Evolutionary conservation across 441 rosid genomes (phyloP).

Genomic region (Pelargonium australe): DNA sequence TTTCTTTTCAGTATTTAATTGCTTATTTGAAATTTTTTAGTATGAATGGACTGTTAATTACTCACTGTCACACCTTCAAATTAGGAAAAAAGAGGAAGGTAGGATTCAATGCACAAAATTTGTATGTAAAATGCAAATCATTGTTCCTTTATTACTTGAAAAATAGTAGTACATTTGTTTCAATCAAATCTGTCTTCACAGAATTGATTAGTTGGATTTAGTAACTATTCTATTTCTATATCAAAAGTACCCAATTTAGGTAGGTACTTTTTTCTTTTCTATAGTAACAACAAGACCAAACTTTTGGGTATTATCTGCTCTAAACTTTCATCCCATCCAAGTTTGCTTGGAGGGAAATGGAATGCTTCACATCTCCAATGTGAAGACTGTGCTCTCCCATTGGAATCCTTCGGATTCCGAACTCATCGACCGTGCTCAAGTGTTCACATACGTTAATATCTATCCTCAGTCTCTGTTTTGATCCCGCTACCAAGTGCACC

Average conservation of each 20-base stretch:
- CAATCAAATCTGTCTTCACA: conserved; percentile 1
- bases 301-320: background rate
- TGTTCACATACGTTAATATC: conserved; percentile 45
- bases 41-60: too few species aligned
- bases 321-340: background rate
- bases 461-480: conserved; percentile 37
- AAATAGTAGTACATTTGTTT: background rate
- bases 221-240: conserved; percentile 2
- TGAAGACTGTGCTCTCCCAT: conserved; percentile 54
- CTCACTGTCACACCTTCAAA: too few species aligned
- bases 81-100: background rate
- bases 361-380: background rate
- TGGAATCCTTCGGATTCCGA: conserved; percentile 77
- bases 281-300: background rate
- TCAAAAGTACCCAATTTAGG: background rate
- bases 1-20: too few species aligned
- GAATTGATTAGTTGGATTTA: background rate
- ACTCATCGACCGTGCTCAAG: background rate
- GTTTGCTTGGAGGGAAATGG: background rate
- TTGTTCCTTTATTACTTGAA: background rate
- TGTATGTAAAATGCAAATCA: background rate
- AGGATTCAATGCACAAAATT: background rate
- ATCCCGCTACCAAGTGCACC: conserved; percentile 53
- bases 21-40: too few species aligned
- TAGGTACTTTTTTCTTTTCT: background rate